phyloP scores from a whole-genome alignment of 306 rosid species.

The Cucumis hystrix region DNA sequence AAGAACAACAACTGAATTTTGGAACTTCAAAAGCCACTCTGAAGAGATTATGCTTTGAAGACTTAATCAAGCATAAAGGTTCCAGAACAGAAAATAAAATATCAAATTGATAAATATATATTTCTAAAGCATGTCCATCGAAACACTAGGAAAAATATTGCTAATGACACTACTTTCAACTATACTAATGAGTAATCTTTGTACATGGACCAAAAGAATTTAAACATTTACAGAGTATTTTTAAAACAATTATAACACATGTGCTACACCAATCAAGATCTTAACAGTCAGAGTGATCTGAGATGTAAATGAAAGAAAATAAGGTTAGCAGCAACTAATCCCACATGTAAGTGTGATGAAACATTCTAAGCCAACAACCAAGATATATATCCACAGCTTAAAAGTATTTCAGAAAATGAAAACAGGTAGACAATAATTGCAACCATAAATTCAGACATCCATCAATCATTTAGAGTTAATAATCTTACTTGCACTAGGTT shows the following conservation, averaged over 20 bases:
- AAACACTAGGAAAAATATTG: not conserved
- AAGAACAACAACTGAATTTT: not conserved
- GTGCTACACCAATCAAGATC: not conserved
- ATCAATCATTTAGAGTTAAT: not conserved
- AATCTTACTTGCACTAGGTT: conserved; percentile 76
- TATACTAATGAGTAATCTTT: not conserved
- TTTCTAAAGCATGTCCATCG: not conserved
- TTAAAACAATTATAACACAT: not conserved
- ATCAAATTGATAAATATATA: not conserved
- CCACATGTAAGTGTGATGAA: not conserved
- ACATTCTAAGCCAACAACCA: not conserved
- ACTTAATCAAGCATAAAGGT: not conserved
- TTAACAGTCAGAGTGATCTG: not conserved
- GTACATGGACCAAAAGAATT: not conserved
- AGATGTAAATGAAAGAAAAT: not conserved
- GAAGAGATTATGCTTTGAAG: not conserved
- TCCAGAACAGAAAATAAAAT: not conserved
- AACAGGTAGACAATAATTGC: not conserved
- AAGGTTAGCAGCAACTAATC: not conserved
- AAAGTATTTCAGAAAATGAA: not conserved
- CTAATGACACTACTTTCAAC: not conserved
- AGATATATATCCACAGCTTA: not conserved
- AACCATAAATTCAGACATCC: not conserved
- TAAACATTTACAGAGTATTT: not conserved
- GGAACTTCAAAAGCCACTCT: not conserved